phyloP scores from a whole-genome alignment of 768 basidiomycete genomes.

The Pleurotus tuoliensis region DNA sequence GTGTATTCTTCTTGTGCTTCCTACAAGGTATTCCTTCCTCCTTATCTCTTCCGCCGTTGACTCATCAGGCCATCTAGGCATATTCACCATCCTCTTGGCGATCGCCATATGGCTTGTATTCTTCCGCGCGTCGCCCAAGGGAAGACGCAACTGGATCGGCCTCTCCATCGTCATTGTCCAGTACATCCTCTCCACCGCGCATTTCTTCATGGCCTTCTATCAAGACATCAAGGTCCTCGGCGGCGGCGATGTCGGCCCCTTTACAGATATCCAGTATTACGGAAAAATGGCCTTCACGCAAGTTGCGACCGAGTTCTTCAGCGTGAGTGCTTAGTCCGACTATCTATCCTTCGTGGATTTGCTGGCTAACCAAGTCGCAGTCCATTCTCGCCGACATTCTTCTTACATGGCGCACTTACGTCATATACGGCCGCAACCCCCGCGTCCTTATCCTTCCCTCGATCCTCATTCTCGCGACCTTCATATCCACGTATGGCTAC shows the following conservation, averaged over 20 bases:
- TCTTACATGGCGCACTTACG: conserved; percentile 5
- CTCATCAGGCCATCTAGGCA: background rate
- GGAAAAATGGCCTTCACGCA: conserved; percentile 3
- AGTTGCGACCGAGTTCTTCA: conserved; percentile 4
- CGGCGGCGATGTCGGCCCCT: conserved; percentile 1
- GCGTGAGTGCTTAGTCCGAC: background rate
- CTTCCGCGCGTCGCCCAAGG: background rate
- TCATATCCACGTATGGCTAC: conserved; percentile 3
- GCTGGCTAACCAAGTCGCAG: background rate
- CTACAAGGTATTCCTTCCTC: background rate
- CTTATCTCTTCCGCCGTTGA: background rate
- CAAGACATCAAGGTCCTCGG: conserved; percentile 1
- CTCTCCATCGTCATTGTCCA: conserved; percentile 6
- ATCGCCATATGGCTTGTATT: conserved; percentile 5
- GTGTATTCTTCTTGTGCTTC: conserved; percentile 3
- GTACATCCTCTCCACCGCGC: conserved; percentile 4
- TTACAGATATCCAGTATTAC: conserved; percentile 1
- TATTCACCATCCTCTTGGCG: conserved; percentile 2
- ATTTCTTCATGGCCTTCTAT: conserved; percentile 8
- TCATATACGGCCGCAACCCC: conserved; percentile 1
- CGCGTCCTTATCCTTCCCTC: background rate
- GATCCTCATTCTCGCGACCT: conserved; percentile 1
- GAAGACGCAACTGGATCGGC: background rate
- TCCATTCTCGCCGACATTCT: conserved; percentile 1
- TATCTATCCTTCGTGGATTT: background rate